A percentile compares a stretch with the other conserved stretches of the same genome.
Evolutionary conservation across 768 basidiomycete species (phyloP).

Genomic region (Tulasnella sp.): DNA sequence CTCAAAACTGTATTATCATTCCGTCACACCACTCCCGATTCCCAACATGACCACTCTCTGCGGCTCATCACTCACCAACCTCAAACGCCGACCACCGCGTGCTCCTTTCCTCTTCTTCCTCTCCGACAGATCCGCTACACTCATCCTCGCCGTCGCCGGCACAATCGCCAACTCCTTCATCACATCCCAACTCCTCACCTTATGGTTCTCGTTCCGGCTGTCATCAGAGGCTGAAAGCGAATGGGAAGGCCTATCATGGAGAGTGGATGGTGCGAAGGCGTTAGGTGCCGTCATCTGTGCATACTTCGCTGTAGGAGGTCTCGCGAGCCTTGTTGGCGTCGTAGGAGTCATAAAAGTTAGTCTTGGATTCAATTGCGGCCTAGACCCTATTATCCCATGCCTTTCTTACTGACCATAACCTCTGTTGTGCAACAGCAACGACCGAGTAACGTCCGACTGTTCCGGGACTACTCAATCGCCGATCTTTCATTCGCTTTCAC

Average conservation of each 20-base stretch:
- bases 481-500: slow-evolving; percentile 63
- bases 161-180: slow-evolving; percentile 33
- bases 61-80: not conserved
- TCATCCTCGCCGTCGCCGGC: slow-evolving; percentile 31
- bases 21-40: not conserved
- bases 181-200: slow-evolving; percentile 32
- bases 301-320: slow-evolving; percentile 55
- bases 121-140: slow-evolving; percentile 11
- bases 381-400: not conserved
- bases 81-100: not conserved
- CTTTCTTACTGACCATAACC: not conserved
- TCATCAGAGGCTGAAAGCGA: slow-evolving; percentile 32
- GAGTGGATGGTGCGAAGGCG: slow-evolving; percentile 33
- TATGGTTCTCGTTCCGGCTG: slow-evolving; percentile 33
- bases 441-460: slow-evolving; percentile 58
- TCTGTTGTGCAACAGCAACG: slow-evolving; percentile 37
- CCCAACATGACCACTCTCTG: not conserved
- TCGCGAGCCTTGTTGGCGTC: slow-evolving; percentile 54
- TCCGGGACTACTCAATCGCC: slow-evolving; percentile 70
- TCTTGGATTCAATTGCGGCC: slow-evolving; percentile 10
- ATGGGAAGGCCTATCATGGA: slow-evolving; percentile 35
- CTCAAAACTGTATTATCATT: not conserved
- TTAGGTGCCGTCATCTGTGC: slow-evolving; percentile 52
- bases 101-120: not conserved
- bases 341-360: slow-evolving; percentile 57